These are phyloP conservation scores for Heliamphora pulchella DNA, from an alignment of 179 eudicot species.

Conservation along the genomic window DNA sequence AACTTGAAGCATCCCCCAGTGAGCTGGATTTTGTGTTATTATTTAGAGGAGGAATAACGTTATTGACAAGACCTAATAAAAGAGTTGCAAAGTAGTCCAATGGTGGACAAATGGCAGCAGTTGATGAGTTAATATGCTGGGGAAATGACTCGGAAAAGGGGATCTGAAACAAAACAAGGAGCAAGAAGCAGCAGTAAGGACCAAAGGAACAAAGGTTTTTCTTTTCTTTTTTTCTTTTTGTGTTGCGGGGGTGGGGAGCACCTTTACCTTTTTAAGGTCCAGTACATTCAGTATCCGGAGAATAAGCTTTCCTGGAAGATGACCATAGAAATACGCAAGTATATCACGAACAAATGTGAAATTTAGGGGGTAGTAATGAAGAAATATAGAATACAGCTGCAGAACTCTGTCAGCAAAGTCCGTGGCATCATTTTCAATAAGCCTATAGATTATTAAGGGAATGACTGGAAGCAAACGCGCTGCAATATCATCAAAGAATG, in stretches of 20 bases:
- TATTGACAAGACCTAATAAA: conserved; percentile 67
- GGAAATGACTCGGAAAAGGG: conserved; percentile 94
- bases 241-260: not conserved
- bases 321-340: conserved; percentile 90
- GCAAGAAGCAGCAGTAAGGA: conserved; percentile 12
- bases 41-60: conserved; percentile 71
- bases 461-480: conserved; percentile 89
- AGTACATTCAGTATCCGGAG: conserved; percentile 72
- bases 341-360: conserved; percentile 99
- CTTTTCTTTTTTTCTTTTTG: no score
- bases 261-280: conserved; percentile 66
- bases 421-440: conserved; percentile 82
- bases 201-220: not conserved
- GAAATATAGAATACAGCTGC: conserved; percentile 51
- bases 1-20: conserved; percentile 40
- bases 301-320: conserved; percentile 82
- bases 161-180: conserved; percentile 42
- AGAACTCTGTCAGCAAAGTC: conserved; percentile 90
- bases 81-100: conserved; percentile 86
- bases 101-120: conserved; percentile 69
- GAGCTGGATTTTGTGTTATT: conserved; percentile 56
- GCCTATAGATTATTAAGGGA: conserved; percentile 81
- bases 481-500: conserved; percentile 83
- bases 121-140: conserved; percentile 63
- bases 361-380: conserved; percentile 77